phyloP scores from a whole-genome alignment of 2,329 filamentous ascomycete genomes.

The Berkeleyomyces basicola region DNA sequence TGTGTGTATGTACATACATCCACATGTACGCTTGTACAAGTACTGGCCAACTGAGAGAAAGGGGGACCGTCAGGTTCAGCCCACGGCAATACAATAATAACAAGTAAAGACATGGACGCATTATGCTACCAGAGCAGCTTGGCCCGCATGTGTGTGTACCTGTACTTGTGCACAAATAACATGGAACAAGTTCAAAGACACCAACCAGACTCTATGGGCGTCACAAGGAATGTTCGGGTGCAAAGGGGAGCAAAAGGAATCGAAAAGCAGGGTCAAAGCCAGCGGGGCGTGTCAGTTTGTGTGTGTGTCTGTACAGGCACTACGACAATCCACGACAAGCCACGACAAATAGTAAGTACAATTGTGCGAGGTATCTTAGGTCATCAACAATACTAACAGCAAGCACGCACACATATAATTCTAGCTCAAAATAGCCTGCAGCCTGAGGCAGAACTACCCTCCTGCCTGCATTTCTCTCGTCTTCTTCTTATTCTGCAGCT shows the following conservation, averaged over 20 bases:
- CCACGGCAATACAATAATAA: no score
- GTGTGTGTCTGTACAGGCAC: background rate
- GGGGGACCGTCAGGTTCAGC: no score
- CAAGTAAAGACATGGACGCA: no score
- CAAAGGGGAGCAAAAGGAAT: slow-evolving; percentile 1
- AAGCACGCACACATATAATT: background rate
- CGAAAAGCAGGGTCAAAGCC: background rate
- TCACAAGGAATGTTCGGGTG: slow-evolving; percentile 6
- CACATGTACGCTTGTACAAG: background rate
- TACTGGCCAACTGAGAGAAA: background rate
- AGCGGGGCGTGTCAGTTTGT: background rate
- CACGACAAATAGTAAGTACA: no score
- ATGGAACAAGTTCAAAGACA: slow-evolving; percentile 4
- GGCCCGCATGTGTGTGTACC: background rate
- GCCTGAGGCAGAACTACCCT: background rate
- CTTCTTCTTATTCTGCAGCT: background rate
- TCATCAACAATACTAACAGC: no score
- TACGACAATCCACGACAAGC: no score
- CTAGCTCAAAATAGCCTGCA: background rate
- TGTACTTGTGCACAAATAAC: background rate
- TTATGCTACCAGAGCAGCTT: no score
- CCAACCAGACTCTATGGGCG: background rate
- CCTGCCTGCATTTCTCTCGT: background rate
- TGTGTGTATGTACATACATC: background rate
- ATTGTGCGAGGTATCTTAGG: no score